These are phyloP conservation scores for Torulaspora pretoriensis DNA, from an alignment of 1,139 yeast genomes.

Conservation along the genomic window DNA sequence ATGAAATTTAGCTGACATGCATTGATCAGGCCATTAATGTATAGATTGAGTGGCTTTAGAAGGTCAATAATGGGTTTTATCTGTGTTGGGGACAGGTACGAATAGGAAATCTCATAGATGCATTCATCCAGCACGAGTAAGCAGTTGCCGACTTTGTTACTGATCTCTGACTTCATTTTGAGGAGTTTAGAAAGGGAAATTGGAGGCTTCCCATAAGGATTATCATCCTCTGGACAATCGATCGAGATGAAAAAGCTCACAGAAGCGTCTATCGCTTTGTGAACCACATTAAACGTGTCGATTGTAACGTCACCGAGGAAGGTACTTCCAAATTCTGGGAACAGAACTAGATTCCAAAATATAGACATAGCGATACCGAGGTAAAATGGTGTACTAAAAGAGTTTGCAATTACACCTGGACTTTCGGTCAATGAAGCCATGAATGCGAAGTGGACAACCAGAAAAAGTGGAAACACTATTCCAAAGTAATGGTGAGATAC, in stretches of 20 bases:
- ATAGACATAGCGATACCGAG: slow-evolving; percentile 44
- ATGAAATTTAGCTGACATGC: slow-evolving; percentile 47
- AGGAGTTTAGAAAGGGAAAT: slow-evolving; percentile 31
- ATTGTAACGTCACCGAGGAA: slow-evolving; percentile 44
- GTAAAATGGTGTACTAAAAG: slow-evolving; percentile 43
- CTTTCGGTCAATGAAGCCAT: slow-evolving; percentile 35
- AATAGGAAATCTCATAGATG: slow-evolving; percentile 46
- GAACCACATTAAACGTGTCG: slow-evolving; percentile 41
- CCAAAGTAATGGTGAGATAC: slow-evolving; percentile 45
- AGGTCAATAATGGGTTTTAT: slow-evolving; percentile 39
- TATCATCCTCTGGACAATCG: slow-evolving; percentile 20
- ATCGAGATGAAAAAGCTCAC: slow-evolving; percentile 40
- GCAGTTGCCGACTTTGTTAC: slow-evolving; percentile 38
- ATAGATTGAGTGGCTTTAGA: slow-evolving; percentile 36
- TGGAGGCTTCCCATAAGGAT: slow-evolving; percentile 24
- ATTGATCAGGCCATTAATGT: slow-evolving; percentile 43
- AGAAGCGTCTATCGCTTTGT: slow-evolving; percentile 39
- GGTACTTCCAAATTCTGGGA: slow-evolving; percentile 51
- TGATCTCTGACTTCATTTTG: slow-evolving; percentile 35
- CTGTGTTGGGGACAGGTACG: slow-evolving; percentile 44
- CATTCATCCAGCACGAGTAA: slow-evolving; percentile 44
- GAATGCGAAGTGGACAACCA: slow-evolving; percentile 48
- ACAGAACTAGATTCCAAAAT: slow-evolving; percentile 41
- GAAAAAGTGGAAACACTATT: slow-evolving; percentile 44
- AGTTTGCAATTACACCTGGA: slow-evolving; percentile 36